Conservation (phyloP, 2,329 filamentous ascomycete genomes). For the Bipolaris gigantea region DNA sequence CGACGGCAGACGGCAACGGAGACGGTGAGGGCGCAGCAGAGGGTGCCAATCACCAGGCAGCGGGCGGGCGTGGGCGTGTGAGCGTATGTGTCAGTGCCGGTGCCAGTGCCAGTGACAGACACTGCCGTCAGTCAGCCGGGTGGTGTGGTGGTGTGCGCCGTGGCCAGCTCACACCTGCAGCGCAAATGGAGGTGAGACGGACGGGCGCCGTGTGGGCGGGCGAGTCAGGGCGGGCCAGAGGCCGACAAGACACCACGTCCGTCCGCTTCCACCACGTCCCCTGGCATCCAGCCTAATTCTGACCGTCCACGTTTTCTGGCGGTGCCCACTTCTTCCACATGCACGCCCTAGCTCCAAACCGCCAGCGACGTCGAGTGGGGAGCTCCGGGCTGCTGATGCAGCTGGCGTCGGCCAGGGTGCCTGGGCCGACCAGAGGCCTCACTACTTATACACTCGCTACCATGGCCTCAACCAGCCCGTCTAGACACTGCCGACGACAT, state of each 20-base stretch:
- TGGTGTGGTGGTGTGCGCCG: conserved; percentile 14
- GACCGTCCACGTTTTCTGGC: conserved; percentile 45
- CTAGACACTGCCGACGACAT: conserved; percentile 36
- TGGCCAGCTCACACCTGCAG: conserved; percentile 38
- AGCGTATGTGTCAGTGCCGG: not conserved
- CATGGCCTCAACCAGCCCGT: conserved; percentile 47
- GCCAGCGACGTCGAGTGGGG: conserved; percentile 36
- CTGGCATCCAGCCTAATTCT: conserved; percentile 34
- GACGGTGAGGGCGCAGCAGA: conserved; percentile 6
- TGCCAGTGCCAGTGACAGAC: not conserved
- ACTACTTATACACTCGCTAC: conserved; percentile 35
- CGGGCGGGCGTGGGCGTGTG: not conserved
- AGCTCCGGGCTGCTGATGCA: conserved; percentile 41
- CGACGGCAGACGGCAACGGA: no score
- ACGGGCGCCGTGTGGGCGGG: conserved; percentile 26
- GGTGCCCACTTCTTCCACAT: conserved; percentile 38
- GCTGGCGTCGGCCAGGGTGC: conserved; percentile 33
- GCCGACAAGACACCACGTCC: conserved; percentile 43
- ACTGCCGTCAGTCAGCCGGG: not conserved
- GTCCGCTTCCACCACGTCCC: conserved; percentile 31
- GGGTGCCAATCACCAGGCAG: not conserved
- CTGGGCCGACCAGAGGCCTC: conserved; percentile 37
- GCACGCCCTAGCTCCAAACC: conserved; percentile 34
- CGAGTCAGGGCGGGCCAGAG: conserved; percentile 43
- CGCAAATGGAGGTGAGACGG: conserved; percentile 30